Percentiles rank a stretch among this genome's conserved stretches.
Conservation (phyloP, 169 alveolate genomes). For the Eimeria tenella region DNA sequence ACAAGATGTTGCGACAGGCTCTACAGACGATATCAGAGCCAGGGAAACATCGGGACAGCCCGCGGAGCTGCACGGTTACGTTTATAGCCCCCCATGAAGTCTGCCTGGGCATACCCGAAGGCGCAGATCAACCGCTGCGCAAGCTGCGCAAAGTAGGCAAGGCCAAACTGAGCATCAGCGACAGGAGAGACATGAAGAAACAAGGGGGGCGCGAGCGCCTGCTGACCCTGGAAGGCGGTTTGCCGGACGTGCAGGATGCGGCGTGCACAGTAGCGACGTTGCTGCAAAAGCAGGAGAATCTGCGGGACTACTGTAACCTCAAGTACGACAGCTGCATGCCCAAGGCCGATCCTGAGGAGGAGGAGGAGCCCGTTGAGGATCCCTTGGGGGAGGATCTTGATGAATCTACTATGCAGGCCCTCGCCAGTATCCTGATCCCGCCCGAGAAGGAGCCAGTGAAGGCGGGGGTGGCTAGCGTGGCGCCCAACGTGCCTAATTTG, state of each 20-base stretch:
- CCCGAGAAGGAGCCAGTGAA: slow-evolving; percentile 62
- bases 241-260: slow-evolving; percentile 62
- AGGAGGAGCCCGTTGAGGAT: slow-evolving; percentile 22
- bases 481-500: slow-evolving; percentile 50
- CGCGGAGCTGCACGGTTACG: slow-evolving; percentile 41
- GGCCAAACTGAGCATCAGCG: slow-evolving; percentile 19
- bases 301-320: slow-evolving; percentile 61
- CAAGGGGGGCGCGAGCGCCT: slow-evolving; percentile 67
- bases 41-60: slow-evolving; percentile 7
- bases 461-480: slow-evolving; percentile 64
- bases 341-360: neutral
- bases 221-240: slow-evolving; percentile 44
- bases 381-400: slow-evolving; percentile 41
- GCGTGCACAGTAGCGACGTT: neutral
- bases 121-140: slow-evolving; percentile 29
- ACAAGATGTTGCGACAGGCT: slow-evolving; percentile 38
- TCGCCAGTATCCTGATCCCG: slow-evolving; percentile 48
- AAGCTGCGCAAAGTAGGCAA: slow-evolving; percentile 18
- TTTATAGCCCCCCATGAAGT: slow-evolving; percentile 13
- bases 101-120: neutral
- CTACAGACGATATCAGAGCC: slow-evolving; percentile 7
- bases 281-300: neutral
- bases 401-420: slow-evolving; percentile 47
- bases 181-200: slow-evolving; percentile 66
- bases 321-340: slow-evolving; percentile 70